phyloP scores from a whole-genome alignment of 805 yeast genomes.

The Zygotorulaspora danielsina region DNA sequence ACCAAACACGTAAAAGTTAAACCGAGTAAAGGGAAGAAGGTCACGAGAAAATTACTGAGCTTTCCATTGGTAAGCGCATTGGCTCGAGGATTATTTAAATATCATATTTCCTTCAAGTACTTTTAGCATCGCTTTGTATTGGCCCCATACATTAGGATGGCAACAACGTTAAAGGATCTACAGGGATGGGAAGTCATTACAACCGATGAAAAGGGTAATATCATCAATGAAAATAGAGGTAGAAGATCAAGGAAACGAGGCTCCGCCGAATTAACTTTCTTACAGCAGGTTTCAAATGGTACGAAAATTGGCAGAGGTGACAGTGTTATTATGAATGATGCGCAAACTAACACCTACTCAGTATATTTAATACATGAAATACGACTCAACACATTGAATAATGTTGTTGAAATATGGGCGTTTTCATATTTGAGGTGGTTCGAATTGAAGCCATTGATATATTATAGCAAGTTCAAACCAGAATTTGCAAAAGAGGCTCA shows the following conservation, averaged over 20 bases:
- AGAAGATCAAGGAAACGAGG: constrained; percentile 27
- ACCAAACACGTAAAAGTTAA: no score
- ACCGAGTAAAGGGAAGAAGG: no score
- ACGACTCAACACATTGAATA: constrained; percentile 44
- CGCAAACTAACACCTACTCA: constrained; percentile 34
- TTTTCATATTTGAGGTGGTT: constrained; percentile 43
- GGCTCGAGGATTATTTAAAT: no score
- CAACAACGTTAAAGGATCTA: constrained; percentile 22
- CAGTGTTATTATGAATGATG: constrained; percentile 42
- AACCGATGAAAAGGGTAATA: constrained; percentile 28
- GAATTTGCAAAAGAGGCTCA: constrained; percentile 21
- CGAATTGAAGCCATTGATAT: constrained; percentile 37
- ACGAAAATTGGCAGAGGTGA: constrained; percentile 52
- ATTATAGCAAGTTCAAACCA: constrained; percentile 28
- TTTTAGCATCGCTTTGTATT: no score
- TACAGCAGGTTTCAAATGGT: constrained; percentile 45
- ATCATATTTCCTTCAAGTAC: no score
- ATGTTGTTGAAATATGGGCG: constrained; percentile 46
- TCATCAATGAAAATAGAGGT: constrained; percentile 18
- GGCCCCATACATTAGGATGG: no score
- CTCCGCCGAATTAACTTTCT: constrained; percentile 20
- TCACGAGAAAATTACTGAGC: no score
- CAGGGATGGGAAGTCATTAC: constrained; percentile 33
- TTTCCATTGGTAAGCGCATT: no score
- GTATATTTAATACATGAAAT: constrained; percentile 52